Conservation (phyloP, 257 asterid genomes). For the Fraxinus quadrangulata region DNA sequence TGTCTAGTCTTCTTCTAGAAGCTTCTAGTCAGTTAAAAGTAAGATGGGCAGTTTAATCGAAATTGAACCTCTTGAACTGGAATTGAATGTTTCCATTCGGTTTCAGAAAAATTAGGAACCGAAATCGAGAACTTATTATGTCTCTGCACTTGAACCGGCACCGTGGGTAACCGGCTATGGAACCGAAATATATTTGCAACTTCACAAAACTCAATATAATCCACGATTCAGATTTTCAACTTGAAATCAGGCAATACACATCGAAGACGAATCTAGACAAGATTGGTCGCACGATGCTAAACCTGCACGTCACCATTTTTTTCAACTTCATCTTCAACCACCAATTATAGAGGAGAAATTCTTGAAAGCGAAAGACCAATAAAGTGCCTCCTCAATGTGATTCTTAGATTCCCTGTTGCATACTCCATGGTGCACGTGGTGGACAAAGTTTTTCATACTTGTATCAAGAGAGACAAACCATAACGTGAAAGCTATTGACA, state of each 20-base stretch:
- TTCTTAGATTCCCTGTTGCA: constrained; percentile 9
- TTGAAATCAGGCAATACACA: background rate
- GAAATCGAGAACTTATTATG: no score
- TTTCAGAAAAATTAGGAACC: no score
- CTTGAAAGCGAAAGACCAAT: background rate
- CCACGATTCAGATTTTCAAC: background rate
- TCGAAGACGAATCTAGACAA: background rate
- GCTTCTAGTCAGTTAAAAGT: no score
- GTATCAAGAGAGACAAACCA: background rate
- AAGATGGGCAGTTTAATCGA: no score
- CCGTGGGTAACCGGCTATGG: no score
- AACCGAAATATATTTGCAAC: no score
- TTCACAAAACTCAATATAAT: no score
- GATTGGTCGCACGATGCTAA: background rate
- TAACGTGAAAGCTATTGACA: background rate
- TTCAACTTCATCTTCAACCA: background rate
- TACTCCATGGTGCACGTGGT: background rate
- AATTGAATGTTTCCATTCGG: no score
- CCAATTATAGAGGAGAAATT: background rate
- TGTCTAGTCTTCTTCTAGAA: no score
- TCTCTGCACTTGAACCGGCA: no score
- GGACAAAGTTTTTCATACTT: no score
- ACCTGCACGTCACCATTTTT: background rate
- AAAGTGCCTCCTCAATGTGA: background rate
- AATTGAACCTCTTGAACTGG: no score